These are phyloP conservation scores for Fusarium sp. DNA, from an alignment of 2,329 filamentous ascomycete species.

Conservation along the genomic window DNA sequence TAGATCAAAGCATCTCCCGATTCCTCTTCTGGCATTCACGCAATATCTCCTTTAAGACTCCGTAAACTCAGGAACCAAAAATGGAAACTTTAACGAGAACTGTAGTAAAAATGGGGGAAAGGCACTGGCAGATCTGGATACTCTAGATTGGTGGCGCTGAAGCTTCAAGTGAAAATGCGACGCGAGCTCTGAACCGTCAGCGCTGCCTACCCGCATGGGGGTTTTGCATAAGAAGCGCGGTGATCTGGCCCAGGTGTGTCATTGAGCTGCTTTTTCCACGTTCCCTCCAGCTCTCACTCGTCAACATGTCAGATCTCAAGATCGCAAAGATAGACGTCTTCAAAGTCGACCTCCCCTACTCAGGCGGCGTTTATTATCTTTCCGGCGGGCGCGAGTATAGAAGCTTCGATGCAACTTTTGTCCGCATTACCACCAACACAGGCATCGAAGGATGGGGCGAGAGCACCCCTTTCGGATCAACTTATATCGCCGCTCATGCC, in stretches of 20 bases:
- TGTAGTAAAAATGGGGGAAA: not conserved
- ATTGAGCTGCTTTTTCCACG: not conserved
- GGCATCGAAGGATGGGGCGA: conserved; percentile 38
- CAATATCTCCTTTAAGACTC: not conserved
- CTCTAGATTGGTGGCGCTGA: not conserved
- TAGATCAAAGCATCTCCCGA: not conserved
- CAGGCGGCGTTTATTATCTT: conserved; percentile 27
- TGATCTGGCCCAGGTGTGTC: too few relatives aligned
- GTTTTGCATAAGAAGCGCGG: not conserved
- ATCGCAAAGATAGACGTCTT: conserved; percentile 37
- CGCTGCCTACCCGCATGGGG: not conserved
- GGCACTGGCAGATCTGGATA: not conserved
- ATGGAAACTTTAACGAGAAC: not conserved
- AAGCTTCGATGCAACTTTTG: conserved; percentile 33
- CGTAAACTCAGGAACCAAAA: not conserved
- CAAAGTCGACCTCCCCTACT: conserved; percentile 23
- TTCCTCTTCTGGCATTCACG: not conserved
- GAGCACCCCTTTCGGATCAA: conserved; percentile 35
- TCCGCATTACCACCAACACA: conserved; percentile 34
- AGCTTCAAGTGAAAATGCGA: not conserved
- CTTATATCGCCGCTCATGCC: conserved; percentile 32
- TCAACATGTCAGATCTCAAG: conserved; percentile 40
- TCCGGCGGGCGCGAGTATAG: conserved; percentile 28
- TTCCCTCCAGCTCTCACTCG: not conserved
- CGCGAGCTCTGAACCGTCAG: not conserved